Evolutionary conservation across 2,329 filamentous ascomycete genomes (phyloP).

Genomic region (Tolypocladium inflatum): DNA sequence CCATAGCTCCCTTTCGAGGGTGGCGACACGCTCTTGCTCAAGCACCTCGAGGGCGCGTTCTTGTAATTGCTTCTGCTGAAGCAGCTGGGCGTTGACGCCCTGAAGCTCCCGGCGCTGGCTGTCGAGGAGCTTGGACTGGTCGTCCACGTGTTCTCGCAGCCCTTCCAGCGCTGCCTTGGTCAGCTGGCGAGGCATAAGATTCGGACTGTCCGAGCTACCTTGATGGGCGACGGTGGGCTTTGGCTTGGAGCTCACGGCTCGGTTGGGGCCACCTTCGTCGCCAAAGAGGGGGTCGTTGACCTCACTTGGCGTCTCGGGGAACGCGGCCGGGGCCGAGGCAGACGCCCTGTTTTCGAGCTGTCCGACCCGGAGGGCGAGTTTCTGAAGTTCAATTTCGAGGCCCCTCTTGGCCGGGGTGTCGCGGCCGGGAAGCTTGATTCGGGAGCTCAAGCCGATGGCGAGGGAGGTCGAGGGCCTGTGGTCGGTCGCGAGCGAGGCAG

Average conservation of each 20-base stretch:
- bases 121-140: slow-evolving; percentile 86
- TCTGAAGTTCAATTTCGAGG: slow-evolving; percentile 75
- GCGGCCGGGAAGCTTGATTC: slow-evolving; percentile 67
- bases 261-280: slow-evolving; percentile 45
- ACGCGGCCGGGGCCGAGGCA: slow-evolving; percentile 44
- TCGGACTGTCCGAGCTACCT: slow-evolving; percentile 29
- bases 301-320: slow-evolving; percentile 79
- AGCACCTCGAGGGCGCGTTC: slow-evolving; percentile 73
- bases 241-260: slow-evolving; percentile 23
- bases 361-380: slow-evolving; percentile 68
- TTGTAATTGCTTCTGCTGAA: slow-evolving; percentile 77
- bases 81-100: slow-evolving; percentile 75
- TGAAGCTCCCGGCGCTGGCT: slow-evolving; percentile 79
- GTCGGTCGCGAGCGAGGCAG: slow-evolving; percentile 41
- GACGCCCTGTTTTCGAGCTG: slow-evolving; percentile 72
- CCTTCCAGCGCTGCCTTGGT: slow-evolving; percentile 78
- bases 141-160: slow-evolving; percentile 82
- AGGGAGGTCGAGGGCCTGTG: slow-evolving; percentile 27
- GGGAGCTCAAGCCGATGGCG: slow-evolving; percentile 31
- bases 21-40: slow-evolving; percentile 78
- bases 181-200: slow-evolving; percentile 37
- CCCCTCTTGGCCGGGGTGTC: slow-evolving; percentile 65
- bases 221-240: slow-evolving; percentile 35
- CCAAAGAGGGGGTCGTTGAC: slow-evolving; percentile 54
- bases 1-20: slow-evolving; percentile 84